These are phyloP conservation scores for Pythium angustatum DNA, from an alignment of 352 stramenopile genomes.

Conservation along the genomic window DNA sequence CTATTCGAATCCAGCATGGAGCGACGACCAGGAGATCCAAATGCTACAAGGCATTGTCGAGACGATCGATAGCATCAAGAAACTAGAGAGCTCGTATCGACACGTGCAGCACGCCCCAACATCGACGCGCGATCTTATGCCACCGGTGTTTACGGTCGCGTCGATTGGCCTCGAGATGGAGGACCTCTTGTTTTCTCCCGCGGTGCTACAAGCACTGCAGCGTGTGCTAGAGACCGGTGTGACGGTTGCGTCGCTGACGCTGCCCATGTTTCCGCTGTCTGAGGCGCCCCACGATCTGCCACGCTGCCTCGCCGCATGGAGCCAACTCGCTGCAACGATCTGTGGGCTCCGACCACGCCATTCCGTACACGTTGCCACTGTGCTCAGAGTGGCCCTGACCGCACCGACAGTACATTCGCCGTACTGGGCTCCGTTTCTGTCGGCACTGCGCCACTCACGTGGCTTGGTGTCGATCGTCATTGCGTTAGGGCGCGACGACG, in stretches of 20 bases:
- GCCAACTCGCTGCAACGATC: not conserved
- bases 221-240: conserved; percentile 2
- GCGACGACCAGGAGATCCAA: not conserved
- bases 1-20: not conserved
- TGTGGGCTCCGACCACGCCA: not conserved
- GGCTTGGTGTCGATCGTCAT: not conserved
- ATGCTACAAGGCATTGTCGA: not conserved
- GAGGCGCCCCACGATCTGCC: not conserved
- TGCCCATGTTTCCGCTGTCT: not conserved
- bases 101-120: not conserved
- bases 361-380: not conserved
- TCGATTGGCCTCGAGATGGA: conserved; percentile 4
- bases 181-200: not conserved
- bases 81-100: not conserved
- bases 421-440: conserved; percentile 1
- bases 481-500: not conserved
- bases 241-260: not conserved
- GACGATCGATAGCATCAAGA: not conserved
- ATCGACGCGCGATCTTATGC: no score
- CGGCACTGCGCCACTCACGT: not conserved
- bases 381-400: not conserved
- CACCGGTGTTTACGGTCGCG: conserved; percentile 1
- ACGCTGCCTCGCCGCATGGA: not conserved
- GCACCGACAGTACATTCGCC: not conserved
- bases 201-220: conserved; percentile 6